Evolutionary conservation across 129 eudicot species (phyloP), one percentile per base, ranked within the genome.

Genomic region (Saussurea involucrata): DNA sequence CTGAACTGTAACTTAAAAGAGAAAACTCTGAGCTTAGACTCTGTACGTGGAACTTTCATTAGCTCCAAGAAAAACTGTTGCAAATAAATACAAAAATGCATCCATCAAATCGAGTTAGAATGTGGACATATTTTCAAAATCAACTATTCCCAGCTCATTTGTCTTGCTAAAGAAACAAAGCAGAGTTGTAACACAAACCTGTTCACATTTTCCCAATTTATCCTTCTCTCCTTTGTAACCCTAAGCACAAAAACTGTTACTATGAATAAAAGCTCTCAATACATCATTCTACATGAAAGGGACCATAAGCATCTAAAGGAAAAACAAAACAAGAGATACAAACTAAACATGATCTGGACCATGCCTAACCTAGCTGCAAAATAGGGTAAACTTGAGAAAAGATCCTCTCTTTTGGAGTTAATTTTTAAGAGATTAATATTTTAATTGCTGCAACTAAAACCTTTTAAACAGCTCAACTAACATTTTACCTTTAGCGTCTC

Each of bases 21-120:
- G 76, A 90, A 90, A 72, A 90, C 98, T 85, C 94, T 85, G 69
- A 93, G 90, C 86, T 93, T 93, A 33, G 88, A 86, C 71, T 93
- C 98, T 68, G 86, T 86, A 60, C 96, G 88, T 31, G 98, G 95
- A 66, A 93, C 96, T 80, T 85, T 90, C 98, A 93, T 90, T 80
- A 93, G 69, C 87, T 90, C 98, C 82, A 90, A 70, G 79, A 93
- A 90, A 79, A 93, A 93, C 98, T 93, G 88, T 69, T 69, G 63
- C 63, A 58, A 66, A 69, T 42, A 74, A 46, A 68, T 24, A 76
- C 53, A 76, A 68, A 68, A 76, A 37, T 22, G 31, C 46, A 55
- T 22, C 12, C 53, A 71, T 17, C 36, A 76, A 40, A 44, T 53
- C 27, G 22, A 70, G 24, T 53, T 53, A 49, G 32, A 36, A 1